Evolutionary conservation across 1,284 basidiomycete genomes (phyloP).

Genomic region (Ustilago xerochloae): DNA sequence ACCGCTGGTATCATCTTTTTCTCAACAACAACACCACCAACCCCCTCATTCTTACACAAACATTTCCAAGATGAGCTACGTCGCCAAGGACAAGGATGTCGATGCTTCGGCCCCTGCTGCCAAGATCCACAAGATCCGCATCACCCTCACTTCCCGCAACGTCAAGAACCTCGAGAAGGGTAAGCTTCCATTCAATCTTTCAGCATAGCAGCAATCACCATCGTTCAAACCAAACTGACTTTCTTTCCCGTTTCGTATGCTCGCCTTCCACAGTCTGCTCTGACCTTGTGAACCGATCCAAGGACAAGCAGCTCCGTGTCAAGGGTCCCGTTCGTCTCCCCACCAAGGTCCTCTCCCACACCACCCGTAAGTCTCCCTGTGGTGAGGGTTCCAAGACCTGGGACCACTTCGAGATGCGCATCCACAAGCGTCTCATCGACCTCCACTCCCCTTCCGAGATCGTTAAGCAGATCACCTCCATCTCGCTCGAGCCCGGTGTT

Average conservation of each 20-base stretch:
- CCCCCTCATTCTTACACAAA: slow-evolving; percentile 61
- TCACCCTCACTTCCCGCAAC: slow-evolving; percentile 97
- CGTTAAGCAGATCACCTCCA: slow-evolving; percentile 99
- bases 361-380: slow-evolving; percentile 80
- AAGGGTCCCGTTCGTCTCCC: slow-evolving; percentile 99
- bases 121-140: slow-evolving; percentile 99
- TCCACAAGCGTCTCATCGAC: slow-evolving; percentile 99
- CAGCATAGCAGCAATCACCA: background rate
- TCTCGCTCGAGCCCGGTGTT: slow-evolving; percentile 98
- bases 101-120: slow-evolving; percentile 78
- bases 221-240: background rate
- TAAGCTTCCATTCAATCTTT: slow-evolving; percentile 69
- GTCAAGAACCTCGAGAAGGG: slow-evolving; percentile 99
- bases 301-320: slow-evolving; percentile 99
- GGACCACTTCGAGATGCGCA: slow-evolving; percentile 99
- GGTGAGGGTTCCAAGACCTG: slow-evolving; percentile 99
- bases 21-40: slow-evolving; percentile 70
- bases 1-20: slow-evolving; percentile 69
- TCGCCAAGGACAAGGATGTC: slow-evolving; percentile 96
- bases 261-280: slow-evolving; percentile 78
- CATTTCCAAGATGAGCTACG: slow-evolving; percentile 88
- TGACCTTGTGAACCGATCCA: slow-evolving; percentile 97
- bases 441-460: slow-evolving; percentile 98
- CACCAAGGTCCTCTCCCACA: slow-evolving; percentile 98
- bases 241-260: background rate